Evolutionary conservation across 2,329 filamentous ascomycete genomes (phyloP).

Genomic region (Xylaria sp.): DNA sequence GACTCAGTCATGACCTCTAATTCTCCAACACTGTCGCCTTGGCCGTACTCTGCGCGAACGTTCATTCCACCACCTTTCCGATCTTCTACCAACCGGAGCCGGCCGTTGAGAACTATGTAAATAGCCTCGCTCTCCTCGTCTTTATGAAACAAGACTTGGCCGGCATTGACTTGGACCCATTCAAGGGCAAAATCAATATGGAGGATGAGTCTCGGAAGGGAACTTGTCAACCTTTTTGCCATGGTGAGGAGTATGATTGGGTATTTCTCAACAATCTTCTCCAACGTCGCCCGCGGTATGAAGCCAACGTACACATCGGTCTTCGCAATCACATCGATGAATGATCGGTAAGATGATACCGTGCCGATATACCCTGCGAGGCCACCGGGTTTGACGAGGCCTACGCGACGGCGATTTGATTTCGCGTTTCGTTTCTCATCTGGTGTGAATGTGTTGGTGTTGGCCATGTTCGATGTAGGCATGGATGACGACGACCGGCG

Average conservation of each 20-base stretch:
- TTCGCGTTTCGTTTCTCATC: constrained; percentile 39
- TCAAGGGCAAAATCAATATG: constrained; percentile 98
- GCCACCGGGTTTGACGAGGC: constrained; percentile 90
- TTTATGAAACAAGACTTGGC: constrained; percentile 92
- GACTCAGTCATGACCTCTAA: constrained; percentile 97
- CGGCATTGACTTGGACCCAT: constrained; percentile 95
- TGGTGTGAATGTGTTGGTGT: constrained; percentile 45
- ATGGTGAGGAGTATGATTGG: constrained; percentile 92
- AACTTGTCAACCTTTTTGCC: constrained; percentile 89
- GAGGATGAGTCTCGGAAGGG: constrained; percentile 85
- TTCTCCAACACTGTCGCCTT: constrained; percentile 96
- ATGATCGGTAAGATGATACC: constrained; percentile 92
- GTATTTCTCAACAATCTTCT: constrained; percentile 90
- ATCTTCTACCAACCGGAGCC: constrained; percentile 82
- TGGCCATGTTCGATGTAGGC: constrained; percentile 31
- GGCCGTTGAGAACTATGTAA: constrained; percentile 94
- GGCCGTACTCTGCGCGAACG: constrained; percentile 89
- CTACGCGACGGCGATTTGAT: constrained; percentile 68
- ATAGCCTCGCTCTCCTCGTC: constrained; percentile 97
- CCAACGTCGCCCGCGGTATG: constrained; percentile 79
- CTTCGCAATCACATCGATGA: constrained; percentile 95
- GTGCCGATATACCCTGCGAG: constrained; percentile 93
- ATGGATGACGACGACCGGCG: constrained; percentile 22
- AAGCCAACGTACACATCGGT: constrained; percentile 99
- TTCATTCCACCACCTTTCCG: constrained; percentile 79